Evolutionary conservation across 2,329 filamentous ascomycete species (phyloP), one percentile per base, ranked within the genome.

Genomic region (Hymenoscyphus repandus): DNA sequence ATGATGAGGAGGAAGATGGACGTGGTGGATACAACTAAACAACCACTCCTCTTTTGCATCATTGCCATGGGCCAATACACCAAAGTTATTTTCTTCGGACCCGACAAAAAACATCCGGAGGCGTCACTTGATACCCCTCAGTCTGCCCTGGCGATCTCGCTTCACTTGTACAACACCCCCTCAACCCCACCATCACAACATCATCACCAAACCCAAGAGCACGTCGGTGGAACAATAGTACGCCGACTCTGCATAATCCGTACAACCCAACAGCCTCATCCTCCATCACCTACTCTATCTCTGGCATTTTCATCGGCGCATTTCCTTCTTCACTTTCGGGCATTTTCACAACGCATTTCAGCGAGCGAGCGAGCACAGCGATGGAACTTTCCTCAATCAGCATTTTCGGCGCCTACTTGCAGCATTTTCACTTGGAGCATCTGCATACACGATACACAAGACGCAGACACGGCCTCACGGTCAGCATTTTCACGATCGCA

Each of bases 1-100:
- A 64, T 15, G 63, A 65, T 42, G 62, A 64, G 17, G 61, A 62
- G 43, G 61, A 64, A 43, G 63, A 65, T 46, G 62, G 63, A 53
- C 54, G 63, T 5, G 62, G 63, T 22, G 63, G 62, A 17, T 61
- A 62, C 52, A 62, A 62, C 45, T 62, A 59, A 57, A 56, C 17
- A 11, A 3, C 40, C 33, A 6, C 11, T 3, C n/a, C 15, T 37
- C 13, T 34, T 37, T 12, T 18, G 11, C 31, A 13, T 40, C 6
- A 13, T n/a, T n/a, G 11, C 37, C 36, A 38, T 27, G 22, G 22
- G 4, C 22, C 22, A 27, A 27, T 4, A 27, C 22, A 27, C 22
- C 22, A 27, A 4, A 27, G 7, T 7, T 7, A 4, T 4, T 7
- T 4, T 27, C 22, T 27, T 27, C 22, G 22, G 22, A 27, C 7